Percentiles rank a stretch among this genome's conserved stretches.
Evolutionary conservation across 495 filamentous ascomycete genomes (phyloP).

Genomic region (Aspergillus sclerotioniger): DNA sequence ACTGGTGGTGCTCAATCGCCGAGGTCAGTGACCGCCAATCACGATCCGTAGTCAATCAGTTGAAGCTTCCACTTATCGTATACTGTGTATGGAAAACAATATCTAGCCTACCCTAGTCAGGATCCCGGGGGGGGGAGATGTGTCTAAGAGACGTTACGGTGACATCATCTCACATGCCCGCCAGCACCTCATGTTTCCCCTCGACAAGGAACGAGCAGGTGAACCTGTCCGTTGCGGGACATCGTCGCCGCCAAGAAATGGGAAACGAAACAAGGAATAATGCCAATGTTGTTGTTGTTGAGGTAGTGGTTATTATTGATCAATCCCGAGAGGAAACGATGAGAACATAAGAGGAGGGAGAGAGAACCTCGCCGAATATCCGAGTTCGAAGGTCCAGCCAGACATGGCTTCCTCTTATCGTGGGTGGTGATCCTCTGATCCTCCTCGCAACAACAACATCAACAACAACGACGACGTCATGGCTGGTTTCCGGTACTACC

Average conservation of each 20-base stretch:
- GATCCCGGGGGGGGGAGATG: too few relatives aligned
- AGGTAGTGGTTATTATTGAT: too few relatives aligned
- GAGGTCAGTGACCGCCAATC: neutral
- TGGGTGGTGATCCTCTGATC: neutral
- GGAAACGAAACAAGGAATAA: neutral
- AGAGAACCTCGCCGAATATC: neutral
- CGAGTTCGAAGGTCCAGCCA: neutral
- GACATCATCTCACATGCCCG: constrained; percentile 17
- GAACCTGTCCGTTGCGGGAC: too few relatives aligned
- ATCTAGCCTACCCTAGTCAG: too few relatives aligned
- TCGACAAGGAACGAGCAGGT: neutral
- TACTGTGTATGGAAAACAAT: too few relatives aligned
- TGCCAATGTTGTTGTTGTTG: too few relatives aligned
- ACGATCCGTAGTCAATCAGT: neutral
- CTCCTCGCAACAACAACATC: neutral
- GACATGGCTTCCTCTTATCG: neutral
- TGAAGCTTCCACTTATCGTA: too few relatives aligned
- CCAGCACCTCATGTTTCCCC: neutral
- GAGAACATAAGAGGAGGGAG: neutral
- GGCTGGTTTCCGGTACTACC: neutral
- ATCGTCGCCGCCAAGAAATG: neutral
- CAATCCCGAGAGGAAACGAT: neutral
- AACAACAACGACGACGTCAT: constrained; percentile 12
- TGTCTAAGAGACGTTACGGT: neutral
- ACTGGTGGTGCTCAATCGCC: neutral